These are phyloP conservation scores for Populus trichocarpa DNA, from an alignment of 441 rosid species.

Conservation along the genomic window DNA sequence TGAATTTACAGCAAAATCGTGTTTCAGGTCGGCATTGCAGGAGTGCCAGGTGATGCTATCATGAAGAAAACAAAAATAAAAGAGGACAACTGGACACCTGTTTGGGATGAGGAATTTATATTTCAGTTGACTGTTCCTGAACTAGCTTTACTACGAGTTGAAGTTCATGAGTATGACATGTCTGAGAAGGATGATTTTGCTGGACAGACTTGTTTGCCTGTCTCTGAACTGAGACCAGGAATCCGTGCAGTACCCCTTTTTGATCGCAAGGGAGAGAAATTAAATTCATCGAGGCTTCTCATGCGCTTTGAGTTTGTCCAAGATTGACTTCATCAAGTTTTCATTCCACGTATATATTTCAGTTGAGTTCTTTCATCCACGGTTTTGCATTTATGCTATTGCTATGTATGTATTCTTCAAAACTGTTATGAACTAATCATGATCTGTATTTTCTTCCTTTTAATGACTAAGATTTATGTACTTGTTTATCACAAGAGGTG, in stretches of 20 bases:
- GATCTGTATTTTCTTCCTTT: not conserved
- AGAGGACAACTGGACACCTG: constrained; percentile 70
- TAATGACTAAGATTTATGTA: not conserved
- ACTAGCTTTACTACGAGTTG: constrained; percentile 63
- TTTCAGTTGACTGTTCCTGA: constrained; percentile 78
- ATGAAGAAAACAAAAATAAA: constrained; percentile 54
- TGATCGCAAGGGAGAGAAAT: constrained; percentile 49
- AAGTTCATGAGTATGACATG: constrained; percentile 70
- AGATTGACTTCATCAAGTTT: constrained; percentile 2
- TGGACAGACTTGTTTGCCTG: constrained; percentile 76
- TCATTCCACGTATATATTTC: not conserved
- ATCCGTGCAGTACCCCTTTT: constrained; percentile 55
- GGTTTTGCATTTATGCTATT: not conserved
- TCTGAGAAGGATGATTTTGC: constrained; percentile 73
- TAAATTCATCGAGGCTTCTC: constrained; percentile 64
- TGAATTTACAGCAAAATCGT: not conserved
- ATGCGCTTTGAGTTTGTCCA: constrained; percentile 54
- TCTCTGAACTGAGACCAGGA: constrained; percentile 60
- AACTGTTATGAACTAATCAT: not conserved
- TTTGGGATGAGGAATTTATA: constrained; percentile 65
- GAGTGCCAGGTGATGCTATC: constrained; percentile 54
- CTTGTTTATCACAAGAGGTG: not conserved
- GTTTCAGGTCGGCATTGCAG: constrained; percentile 70
- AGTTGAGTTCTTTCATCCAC: not conserved
- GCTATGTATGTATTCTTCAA: not conserved